Evolutionary conservation across 306 rosid genomes (phyloP), one percentile per base, ranked within the genome.

Genomic region (Quercus rubra): DNA sequence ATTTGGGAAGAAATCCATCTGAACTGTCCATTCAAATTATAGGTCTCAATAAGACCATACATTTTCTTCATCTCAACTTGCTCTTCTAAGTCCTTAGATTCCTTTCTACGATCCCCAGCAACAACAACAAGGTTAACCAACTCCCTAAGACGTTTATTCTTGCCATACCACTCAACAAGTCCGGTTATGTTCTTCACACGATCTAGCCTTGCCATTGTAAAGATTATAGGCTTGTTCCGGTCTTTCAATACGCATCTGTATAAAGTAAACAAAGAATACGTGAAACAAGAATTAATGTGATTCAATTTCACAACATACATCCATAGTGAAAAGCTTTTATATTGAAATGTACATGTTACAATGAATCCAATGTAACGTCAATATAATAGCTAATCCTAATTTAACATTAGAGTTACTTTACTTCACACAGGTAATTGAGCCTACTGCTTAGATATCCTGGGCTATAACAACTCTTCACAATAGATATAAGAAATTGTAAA

Each of bases 161-260:
- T 96, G 3, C 97, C 98, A 9, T 91, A 96, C 99, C 99, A 96
- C 85, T 96, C 99, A 0, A 96, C 99, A 0, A 96, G 97, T 38
- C 99, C 99, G 1, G 98, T 86, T 21, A 96, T 93, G 94, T 96
- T 96, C 91, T 96, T 96, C 80, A 96, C 99, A 2, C 99, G 98
- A 86, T 96, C 99, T 84, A 96, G 78, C 86, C 99, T 91, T 5
- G 99, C 98, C 99, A 96, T 96, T 71, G 99, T 96, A 94, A 96
- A 96, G 86, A 96, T 88, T 33, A 96, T 90, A 23, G 99, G 99
- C 90, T 96, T 96, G 89, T 11, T 91, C 23, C 89, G 88, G 92
- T 93, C 99, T 87, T 91, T 91, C 88, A 96, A 78, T 58, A 96
- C 97, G 59, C 99, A 90, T 21, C 97, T 92, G 85, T 73, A 49